phyloP scores from a whole-genome alignment of 768 basidiomycete genomes.

The Coprinellus aureogranulatus region DNA sequence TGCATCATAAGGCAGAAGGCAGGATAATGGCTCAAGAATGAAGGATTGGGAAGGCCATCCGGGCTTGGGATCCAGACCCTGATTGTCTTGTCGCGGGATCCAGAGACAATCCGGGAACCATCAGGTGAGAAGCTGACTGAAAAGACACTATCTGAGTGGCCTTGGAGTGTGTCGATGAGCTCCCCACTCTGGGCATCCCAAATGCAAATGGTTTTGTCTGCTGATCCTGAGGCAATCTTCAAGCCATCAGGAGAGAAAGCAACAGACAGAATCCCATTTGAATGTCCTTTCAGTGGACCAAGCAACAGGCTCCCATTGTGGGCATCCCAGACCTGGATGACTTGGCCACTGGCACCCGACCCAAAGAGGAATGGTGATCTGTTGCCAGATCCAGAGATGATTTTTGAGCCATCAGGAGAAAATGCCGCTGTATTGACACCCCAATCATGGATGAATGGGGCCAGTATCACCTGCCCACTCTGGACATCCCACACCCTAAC shows the following conservation, averaged over 20 bases:
- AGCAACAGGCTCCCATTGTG: neutral
- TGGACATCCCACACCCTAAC: too few species aligned
- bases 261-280: neutral
- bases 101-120: neutral
- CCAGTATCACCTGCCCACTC: too few species aligned
- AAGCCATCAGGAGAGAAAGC: neutral
- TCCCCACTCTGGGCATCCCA: slow-evolving; percentile 13
- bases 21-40: too few species aligned
- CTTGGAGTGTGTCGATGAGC: neutral
- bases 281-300: slow-evolving; percentile 6
- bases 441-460: too few species aligned
- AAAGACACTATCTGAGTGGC: slow-evolving; percentile 5
- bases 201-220: slow-evolving; percentile 16
- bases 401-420: slow-evolving; percentile 16
- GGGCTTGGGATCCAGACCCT: slow-evolving; percentile 4
- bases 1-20: too few species aligned
- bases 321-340: neutral
- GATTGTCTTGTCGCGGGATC: neutral
- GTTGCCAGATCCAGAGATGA: slow-evolving; percentile 15
- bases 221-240: slow-evolving; percentile 29
- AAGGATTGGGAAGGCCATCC: too few species aligned
- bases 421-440: slow-evolving; percentile 18
- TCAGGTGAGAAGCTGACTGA: neutral
- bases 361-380: too few species aligned
- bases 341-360: too few species aligned